Evolutionary conservation across 345 rosid genomes (phyloP), one percentile per base, ranked within the genome.

Genomic region (Dimocarpus longan): DNA sequence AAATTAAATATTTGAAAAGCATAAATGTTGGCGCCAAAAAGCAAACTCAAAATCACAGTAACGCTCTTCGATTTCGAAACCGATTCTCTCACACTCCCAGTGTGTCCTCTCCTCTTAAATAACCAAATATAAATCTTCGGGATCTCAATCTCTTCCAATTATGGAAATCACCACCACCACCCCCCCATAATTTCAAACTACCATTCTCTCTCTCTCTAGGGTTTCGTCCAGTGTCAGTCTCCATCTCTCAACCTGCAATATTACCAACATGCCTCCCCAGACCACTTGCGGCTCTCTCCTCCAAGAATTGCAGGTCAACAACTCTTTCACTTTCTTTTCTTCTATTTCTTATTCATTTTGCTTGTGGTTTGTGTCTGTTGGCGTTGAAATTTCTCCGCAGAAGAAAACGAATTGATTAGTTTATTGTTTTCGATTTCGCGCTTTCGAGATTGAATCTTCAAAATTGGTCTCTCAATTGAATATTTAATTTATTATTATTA

Each of bases 241-340:
- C 54, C 15, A 12, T 5, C 9, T 13, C 8, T 46, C 21, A 46
- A 4, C 52, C 59, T 44, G n/a, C 4, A 0, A 40, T 63, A 44
- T 67, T 77, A 44, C 84, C 5, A 74, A 65, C 65, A 73, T 65
- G 80, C 70, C 77, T n/a, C 48, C 59, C 5, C 85, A 71, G 70
- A 93, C 96, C 73, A 88, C 96, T 50, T 95, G 98, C 84, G 90
- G 86, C 71, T 90, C 97, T 75, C 99, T 93, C 79, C 97, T 91
- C 22, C 86, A 76, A 21, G 97, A 95, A 74, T 73, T 93, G 65
- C 93, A 93, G 98, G 99, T 95, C 71, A 32, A 32, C 10, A 11
- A 46, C 72, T 65, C 28, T 81, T 19, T 9, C 70, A 37, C 52
- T 39, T 10, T 37, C 22, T 0, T 19, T 73, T 0, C 8, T 11